These are phyloP conservation scores for Debaryomyces hansenii DNA, from an alignment of 805 yeast species.

Conservation along the genomic window DNA sequence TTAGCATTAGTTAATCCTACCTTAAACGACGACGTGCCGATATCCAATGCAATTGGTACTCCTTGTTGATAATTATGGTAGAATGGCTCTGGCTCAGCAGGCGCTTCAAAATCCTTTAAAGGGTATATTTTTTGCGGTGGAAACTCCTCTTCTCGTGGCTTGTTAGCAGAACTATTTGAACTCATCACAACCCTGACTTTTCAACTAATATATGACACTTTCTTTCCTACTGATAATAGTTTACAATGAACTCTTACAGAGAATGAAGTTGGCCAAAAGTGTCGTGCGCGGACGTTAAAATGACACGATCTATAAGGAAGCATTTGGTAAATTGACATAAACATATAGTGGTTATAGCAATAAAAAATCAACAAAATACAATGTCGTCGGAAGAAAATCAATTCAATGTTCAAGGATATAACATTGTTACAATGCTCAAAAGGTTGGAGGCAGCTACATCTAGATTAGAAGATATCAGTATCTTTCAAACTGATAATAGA, in stretches of 20 bases:
- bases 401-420: conserved; percentile 75
- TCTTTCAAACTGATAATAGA: conserved; percentile 63
- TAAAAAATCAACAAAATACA: not conserved
- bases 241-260: no score
- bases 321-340: no score
- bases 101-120: conserved; percentile 41
- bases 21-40: conserved; percentile 66
- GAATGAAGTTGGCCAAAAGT: not conserved
- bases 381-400: conserved; percentile 39
- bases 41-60: conserved; percentile 83
- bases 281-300: not conserved
- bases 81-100: conserved; percentile 46
- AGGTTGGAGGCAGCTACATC: conserved; percentile 92
- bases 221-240: not conserved
- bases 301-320: no score
- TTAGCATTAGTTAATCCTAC: conserved; percentile 54
- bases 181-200: not conserved
- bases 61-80: conserved; percentile 47
- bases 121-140: conserved; percentile 45
- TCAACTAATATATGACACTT: not conserved
- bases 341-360: no score
- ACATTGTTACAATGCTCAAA: conserved; percentile 68
- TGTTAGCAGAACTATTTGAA: not conserved
- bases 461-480: conserved; percentile 84
- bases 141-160: conserved; percentile 18